A percentile compares a stretch with the other conserved stretches of the same genome.
Conservation (phyloP, 805 yeast genomes). For the Ogataea angusta region DNA sequence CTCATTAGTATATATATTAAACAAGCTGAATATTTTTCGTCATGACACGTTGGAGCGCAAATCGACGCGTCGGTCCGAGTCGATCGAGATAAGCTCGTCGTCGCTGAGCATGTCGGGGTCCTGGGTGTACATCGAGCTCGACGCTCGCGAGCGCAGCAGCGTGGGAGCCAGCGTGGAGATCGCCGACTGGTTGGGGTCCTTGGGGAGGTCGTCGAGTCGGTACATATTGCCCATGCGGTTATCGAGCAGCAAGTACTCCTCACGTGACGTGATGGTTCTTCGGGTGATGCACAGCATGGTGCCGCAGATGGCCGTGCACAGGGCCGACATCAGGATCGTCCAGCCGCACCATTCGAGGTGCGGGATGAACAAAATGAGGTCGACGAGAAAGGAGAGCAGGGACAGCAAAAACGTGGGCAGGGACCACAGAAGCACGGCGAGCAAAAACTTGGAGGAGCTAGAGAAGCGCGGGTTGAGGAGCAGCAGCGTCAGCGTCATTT, state of each 20-base stretch:
- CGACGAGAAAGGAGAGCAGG: slow-evolving; percentile 75
- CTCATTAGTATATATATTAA: slow-evolving; percentile 6
- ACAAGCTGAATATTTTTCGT: slow-evolving; percentile 1
- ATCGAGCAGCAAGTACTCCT: slow-evolving; percentile 11
- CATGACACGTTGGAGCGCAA: slow-evolving; percentile 9
- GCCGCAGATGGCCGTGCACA: slow-evolving; percentile 59
- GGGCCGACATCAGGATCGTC: slow-evolving; percentile 69
- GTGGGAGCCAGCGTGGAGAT: slow-evolving; percentile 3
- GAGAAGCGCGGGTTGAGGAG: slow-evolving; percentile 36
- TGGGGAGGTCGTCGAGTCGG: not conserved
- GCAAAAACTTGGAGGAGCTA: slow-evolving; percentile 40
- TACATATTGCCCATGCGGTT: not conserved
- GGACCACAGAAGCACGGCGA: slow-evolving; percentile 54
- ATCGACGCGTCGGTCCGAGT: slow-evolving; percentile 10
- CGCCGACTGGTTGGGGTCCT: slow-evolving; percentile 5
- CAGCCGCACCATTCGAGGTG: slow-evolving; percentile 82
- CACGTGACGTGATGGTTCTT: slow-evolving; percentile 56
- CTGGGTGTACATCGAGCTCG: slow-evolving; percentile 3
- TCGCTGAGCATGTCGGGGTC: slow-evolving; percentile 5
- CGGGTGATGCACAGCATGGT: slow-evolving; percentile 70
- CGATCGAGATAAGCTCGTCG: slow-evolving; percentile 2
- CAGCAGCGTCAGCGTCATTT: slow-evolving; percentile 39
- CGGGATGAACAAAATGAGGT: slow-evolving; percentile 73
- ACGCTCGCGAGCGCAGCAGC: slow-evolving; percentile 1
- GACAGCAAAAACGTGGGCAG: slow-evolving; percentile 67